phyloP scores from a whole-genome alignment of 2,329 filamentous ascomycete species.

The Chaetomium strumarium region DNA sequence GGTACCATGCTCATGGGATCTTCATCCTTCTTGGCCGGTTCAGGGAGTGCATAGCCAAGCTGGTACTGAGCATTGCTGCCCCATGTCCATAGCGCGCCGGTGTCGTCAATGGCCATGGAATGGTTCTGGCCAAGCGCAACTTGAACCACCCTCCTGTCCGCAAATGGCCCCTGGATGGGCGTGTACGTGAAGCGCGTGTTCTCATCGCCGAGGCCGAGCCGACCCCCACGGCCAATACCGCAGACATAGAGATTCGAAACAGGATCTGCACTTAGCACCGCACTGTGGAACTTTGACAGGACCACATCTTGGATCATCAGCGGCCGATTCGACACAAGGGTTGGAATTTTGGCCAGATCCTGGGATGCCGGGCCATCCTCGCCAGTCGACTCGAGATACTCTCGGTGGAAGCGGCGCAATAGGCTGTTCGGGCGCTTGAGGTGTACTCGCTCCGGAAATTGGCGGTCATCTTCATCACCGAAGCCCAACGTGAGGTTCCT shows the following conservation, averaged over 20 bases:
- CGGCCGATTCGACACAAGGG: slow-evolving; percentile 63
- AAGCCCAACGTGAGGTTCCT: slow-evolving; percentile 90
- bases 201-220: slow-evolving; percentile 84
- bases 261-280: slow-evolving; percentile 78
- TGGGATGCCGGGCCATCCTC: slow-evolving; percentile 31
- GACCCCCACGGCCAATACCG: slow-evolving; percentile 83
- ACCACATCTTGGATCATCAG: slow-evolving; percentile 73
- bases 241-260: slow-evolving; percentile 89
- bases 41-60: slow-evolving; percentile 74
- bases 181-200: slow-evolving; percentile 81
- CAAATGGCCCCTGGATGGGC: slow-evolving; percentile 71
- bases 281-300: slow-evolving; percentile 88
- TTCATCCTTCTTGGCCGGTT: slow-evolving; percentile 63
- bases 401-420: slow-evolving; percentile 64
- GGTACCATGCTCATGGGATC: slow-evolving; percentile 77
- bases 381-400: slow-evolving; percentile 50
- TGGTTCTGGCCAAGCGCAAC: slow-evolving; percentile 89
- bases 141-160: slow-evolving; percentile 67
- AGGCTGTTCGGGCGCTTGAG: slow-evolving; percentile 73
- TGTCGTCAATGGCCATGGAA: slow-evolving; percentile 74
- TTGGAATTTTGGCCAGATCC: slow-evolving; percentile 56
- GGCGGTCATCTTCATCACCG: slow-evolving; percentile 91
- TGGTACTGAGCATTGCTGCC: slow-evolving; percentile 82
- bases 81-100: slow-evolving; percentile 93
- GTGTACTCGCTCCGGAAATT: slow-evolving; percentile 80